Evolutionary conservation across 2,329 filamentous ascomycete genomes (phyloP).

Genomic region (Epichloe uncinata): DNA sequence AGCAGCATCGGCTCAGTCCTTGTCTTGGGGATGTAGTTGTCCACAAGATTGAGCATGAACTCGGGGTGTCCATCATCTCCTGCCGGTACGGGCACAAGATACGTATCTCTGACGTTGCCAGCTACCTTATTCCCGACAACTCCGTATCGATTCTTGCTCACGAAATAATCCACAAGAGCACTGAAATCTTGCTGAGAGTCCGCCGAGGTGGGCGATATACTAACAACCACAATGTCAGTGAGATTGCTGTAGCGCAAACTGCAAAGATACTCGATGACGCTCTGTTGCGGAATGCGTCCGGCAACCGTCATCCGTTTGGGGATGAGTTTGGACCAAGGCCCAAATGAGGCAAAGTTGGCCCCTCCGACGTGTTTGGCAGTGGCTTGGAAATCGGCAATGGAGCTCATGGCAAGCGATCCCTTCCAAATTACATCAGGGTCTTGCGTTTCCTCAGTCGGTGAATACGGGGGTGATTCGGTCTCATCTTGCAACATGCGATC

Average conservation of each 20-base stretch:
- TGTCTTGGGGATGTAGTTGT: conserved; percentile 62
- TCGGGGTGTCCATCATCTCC: conserved; percentile 62
- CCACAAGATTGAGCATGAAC: conserved; percentile 78
- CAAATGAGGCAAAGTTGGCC: conserved; percentile 54
- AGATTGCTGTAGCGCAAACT: conserved; percentile 68
- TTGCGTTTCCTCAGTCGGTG: conserved; percentile 55
- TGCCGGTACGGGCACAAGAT: conserved; percentile 72
- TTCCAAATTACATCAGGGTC: conserved; percentile 68
- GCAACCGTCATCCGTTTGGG: conserved; percentile 57
- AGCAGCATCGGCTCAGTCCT: conserved; percentile 66
- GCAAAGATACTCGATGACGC: conserved; percentile 84
- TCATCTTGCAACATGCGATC: conserved; percentile 78
- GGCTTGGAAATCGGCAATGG: conserved; percentile 60
- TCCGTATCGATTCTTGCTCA: conserved; percentile 68
- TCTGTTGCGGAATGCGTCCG: conserved; percentile 67
- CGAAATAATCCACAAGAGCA: conserved; percentile 77
- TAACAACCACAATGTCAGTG: conserved; percentile 74
- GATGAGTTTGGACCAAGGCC: conserved; percentile 62
- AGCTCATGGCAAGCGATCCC: conserved; percentile 63
- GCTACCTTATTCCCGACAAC: conserved; percentile 67
- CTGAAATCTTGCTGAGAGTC: conserved; percentile 51
- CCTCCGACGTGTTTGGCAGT: conserved; percentile 77
- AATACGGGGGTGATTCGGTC: conserved; percentile 70
- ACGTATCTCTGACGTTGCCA: conserved; percentile 74
- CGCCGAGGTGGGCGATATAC: conserved; percentile 51